Percentiles rank a stretch among this genome's conserved stretches.
These are phyloP conservation scores for Salix dunnii DNA, from an alignment of 345 rosid species.

Conservation along the genomic window DNA sequence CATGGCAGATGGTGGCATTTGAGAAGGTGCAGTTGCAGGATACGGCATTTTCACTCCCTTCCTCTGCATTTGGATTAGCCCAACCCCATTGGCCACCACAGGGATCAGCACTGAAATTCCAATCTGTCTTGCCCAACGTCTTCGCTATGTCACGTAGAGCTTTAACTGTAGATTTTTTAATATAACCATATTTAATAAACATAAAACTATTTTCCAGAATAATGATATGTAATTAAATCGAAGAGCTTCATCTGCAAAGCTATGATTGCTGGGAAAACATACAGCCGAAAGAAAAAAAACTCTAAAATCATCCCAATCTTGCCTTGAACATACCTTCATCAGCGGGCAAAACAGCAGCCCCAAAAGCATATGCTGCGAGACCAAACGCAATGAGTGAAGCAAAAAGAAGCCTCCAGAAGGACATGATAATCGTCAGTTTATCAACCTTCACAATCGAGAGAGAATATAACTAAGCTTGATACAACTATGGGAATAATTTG, in stretches of 20 bases:
- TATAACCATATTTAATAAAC: no score
- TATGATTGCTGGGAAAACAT: background rate
- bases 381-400: no score
- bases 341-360: no score
- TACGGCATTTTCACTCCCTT: background rate
- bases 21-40: slow-evolving; percentile 13
- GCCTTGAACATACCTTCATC: no score
- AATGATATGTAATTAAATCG: background rate
- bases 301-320: no score
- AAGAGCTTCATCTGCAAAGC: background rate
- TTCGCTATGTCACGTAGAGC: slow-evolving; percentile 15
- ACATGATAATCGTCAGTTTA: no score
- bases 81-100: slow-evolving; percentile 11
- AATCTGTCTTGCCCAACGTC: slow-evolving; percentile 15
- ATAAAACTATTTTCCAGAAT: background rate
- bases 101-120: slow-evolving; percentile 22
- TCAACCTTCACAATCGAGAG: no score
- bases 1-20: slow-evolving; percentile 17
- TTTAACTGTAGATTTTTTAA: background rate
- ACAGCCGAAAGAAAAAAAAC: no score
- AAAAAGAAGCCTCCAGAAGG: no score
- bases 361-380: no score
- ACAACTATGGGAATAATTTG: no score
- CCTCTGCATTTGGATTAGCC: background rate
- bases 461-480: no score